Base-by-base conservation (phyloP, 768 basidiomycete genomes). In the Podaxis rugospora region DNA sequence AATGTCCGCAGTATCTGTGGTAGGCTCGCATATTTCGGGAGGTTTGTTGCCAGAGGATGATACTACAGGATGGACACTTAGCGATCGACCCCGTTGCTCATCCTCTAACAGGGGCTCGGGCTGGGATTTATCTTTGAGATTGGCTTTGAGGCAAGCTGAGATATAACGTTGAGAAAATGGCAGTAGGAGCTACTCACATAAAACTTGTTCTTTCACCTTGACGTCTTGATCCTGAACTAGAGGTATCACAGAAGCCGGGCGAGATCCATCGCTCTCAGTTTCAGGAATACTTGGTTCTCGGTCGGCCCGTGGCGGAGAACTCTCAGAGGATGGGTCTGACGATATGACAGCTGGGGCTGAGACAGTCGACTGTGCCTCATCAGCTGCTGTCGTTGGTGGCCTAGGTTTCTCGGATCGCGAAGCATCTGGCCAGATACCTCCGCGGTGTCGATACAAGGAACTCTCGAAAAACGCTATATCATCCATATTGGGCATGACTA, bases 401-500 rank as follows among this genome's bases (percentile, higher is more conserved):
- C 39, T 42, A 40, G 35, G 68, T 51, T 55, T 77, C 72, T 59
- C 79, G 28, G 66, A 74, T 32, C 87, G 79, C 2, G 75, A 80
- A 6, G 94, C 89, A 64, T 94, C 92, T 6, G 84, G 79, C 83
- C 90, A 98, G 64, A 99, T 90, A 5, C 95, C 96, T 49, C 95
- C 96, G 39, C 96, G 87, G 60, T 83, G 87, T 54, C 69, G 66
- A 66, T 83, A 88, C 2, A 69, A 66, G 2, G 68, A 68, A 37
- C 90, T 95, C 71, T 97, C 90, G 70, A 96, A 98, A 81, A 95
- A 98, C 11, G 95, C 81, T 62, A 98, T 90, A 68, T 99, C 97
- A 71, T 99, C 97, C 94, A 98, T 97, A 74, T 97, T 93, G 4
- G 97, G 97, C 71, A 95, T 76, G 18, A 99, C 97, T 18, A 98